Conservation (phyloP, 2,329 filamentous ascomycete genomes). For the Harringtonia lauricola region DNA sequence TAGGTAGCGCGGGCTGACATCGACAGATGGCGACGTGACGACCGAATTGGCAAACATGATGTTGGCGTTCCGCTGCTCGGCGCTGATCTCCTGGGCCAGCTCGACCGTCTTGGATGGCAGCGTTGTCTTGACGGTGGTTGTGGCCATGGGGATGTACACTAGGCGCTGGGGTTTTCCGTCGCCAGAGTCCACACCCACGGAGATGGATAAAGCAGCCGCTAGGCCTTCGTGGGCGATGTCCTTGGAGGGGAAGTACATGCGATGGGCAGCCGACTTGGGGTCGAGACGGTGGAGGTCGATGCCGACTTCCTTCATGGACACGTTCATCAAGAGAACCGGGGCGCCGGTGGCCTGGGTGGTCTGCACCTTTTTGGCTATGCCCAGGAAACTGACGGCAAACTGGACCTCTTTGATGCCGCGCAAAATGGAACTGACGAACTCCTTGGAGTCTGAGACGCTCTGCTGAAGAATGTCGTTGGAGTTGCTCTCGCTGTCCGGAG, state of each 20-base stretch:
- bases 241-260: conserved; percentile 93
- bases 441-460: conserved; percentile 82
- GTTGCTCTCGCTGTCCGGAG: neutral
- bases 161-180: conserved; percentile 75
- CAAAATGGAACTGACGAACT: conserved; percentile 81
- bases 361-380: conserved; percentile 69
- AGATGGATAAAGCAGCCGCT: conserved; percentile 83
- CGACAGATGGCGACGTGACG: conserved; percentile 87
- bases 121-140: conserved; percentile 87
- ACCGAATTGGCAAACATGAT: conserved; percentile 95
- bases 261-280: conserved; percentile 83
- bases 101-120: conserved; percentile 89
- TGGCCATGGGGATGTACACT: conserved; percentile 93
- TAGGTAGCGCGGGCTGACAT: conserved; percentile 84
- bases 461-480: conserved; percentile 57
- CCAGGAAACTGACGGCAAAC: conserved; percentile 84
- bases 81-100: conserved; percentile 57
- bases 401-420: conserved; percentile 94
- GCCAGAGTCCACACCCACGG: conserved; percentile 85
- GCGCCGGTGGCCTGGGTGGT: conserved; percentile 53
- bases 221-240: conserved; percentile 94
- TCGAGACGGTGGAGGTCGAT: conserved; percentile 88
- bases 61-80: conserved; percentile 83
- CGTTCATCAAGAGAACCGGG: conserved; percentile 65
- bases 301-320: conserved; percentile 93